Evolutionary conservation across 2,329 filamentous ascomycete species (phyloP).

Genomic region (Chrysoporthe cubensis): DNA sequence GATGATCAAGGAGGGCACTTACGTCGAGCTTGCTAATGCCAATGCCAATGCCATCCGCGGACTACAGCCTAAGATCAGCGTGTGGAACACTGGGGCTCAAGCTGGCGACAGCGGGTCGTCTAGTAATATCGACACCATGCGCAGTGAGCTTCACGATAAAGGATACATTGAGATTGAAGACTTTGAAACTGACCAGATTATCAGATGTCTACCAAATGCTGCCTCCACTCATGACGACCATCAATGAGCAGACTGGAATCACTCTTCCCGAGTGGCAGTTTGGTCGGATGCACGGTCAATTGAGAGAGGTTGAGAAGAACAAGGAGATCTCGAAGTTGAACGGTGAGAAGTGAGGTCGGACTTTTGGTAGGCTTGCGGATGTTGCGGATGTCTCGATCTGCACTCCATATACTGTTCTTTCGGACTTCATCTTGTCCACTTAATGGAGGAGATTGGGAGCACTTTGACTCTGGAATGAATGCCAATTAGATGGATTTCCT

Average conservation of each 20-base stretch:
- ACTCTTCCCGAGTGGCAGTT: slow-evolving; percentile 78
- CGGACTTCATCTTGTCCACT: too few relatives aligned
- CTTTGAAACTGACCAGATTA: neutral
- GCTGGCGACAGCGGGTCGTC: slow-evolving; percentile 42
- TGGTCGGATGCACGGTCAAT: slow-evolving; percentile 49
- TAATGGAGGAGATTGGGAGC: neutral
- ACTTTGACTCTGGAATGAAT: neutral
- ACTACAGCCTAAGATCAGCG: slow-evolving; percentile 84
- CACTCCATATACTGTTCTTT: too few relatives aligned
- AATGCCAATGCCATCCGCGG: slow-evolving; percentile 78
- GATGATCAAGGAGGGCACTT: slow-evolving; percentile 85
- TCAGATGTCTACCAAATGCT: slow-evolving; percentile 78
- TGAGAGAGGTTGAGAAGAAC: slow-evolving; percentile 40
- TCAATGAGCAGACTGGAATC: slow-evolving; percentile 88
- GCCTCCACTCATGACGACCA: slow-evolving; percentile 80
- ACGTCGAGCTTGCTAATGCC: slow-evolving; percentile 75
- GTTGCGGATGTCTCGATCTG: too few relatives aligned
- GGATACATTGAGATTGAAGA: neutral
- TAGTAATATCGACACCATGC: slow-evolving; percentile 64
- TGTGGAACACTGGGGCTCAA: slow-evolving; percentile 78
- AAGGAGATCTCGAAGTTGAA: slow-evolving; percentile 44
- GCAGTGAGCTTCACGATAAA: slow-evolving; percentile 45
- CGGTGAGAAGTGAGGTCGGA: neutral
- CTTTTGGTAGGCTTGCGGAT: neutral
- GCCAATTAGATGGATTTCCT: neutral